Evolutionary conservation across 805 yeast genomes (phyloP), one percentile per base, ranked within the genome.

Genomic region (Debaryomyces castellii): DNA sequence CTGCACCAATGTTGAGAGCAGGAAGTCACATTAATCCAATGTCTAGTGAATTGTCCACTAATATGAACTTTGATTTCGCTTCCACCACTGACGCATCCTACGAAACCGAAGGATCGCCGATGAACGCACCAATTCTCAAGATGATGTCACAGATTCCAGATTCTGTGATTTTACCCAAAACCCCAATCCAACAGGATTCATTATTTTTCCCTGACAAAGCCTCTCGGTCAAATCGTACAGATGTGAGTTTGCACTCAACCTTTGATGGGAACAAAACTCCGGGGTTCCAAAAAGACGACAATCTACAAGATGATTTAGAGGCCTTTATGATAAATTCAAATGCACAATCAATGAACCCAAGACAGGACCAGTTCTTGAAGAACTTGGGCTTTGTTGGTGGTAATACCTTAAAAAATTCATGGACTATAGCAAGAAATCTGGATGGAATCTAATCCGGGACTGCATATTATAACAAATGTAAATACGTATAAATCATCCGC

Each of bases 271-370:
- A n/a, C 20, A 30, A 30, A 30, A 30, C 34, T 30, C 20, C 18
- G 20, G 34, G 20, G 14, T 20, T 30, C 8, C 20, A 14, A 14
- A 30, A 30, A 11, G 34, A 30, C 20, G 34, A 30, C 4, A 14
- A 11, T 17, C 7, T 30, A 14, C 34, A 30, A 30, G 42, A 39
- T 9, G 42, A 39, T 16, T 39, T 39, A 20, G 42, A 39, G n/a
- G 35, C 25, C 14, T 39, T 39, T 28, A 39, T 39, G 22, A 27
- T 39, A 8, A 23, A 20, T 14, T 21, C 39, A 7, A 24, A n/a
- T 18, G 16, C 30, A 2, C 34, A 25, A 2, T 16, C 17, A 11
- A 39, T n/a, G 12, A 12, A 18, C 17, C 35, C 42, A 18, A 25
- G 33, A 39, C 23, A 39, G 3, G 30, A 38, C 17, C 21, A 38